Base-by-base conservation (phyloP, 1,284 basidiomycete species). In the Microbotryum intermedium region DNA sequence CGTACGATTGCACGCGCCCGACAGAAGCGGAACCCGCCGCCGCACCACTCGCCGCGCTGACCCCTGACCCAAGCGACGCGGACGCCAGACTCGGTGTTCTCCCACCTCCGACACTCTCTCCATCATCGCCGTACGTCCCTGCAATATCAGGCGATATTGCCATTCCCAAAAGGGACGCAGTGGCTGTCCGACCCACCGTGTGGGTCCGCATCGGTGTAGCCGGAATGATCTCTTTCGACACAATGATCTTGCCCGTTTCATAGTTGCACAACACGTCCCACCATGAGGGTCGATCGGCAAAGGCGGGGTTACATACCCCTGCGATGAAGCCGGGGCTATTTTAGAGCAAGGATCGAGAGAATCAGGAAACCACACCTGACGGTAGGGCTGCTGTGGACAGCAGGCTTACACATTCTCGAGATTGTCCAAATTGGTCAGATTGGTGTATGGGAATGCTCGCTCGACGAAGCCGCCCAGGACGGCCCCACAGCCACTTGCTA, bases 211-310 rank as follows among this genome's bases (percentile, higher is more conserved):
- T 39, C 34, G 34, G 34, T 39, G 68, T 8, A 1, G 73, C 71
- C 61, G 70, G 64, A 43, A 82, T 81, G 51, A 93, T 89, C 68
- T 91, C 87, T 73, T 87, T 92, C 47, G 87, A 84, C 2, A 97
- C 84, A 3, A 85, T 86, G 62, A 97, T 86, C 54, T 84, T 84
- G 6, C 89, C 89, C 0, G 84, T 84, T 57, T 90, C 86, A 61
- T 95, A 84, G 72, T 97, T 90, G 74, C 90, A 88, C 44, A 97
- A 78, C 2, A 98, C 79, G 74, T 98, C 93, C 94, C 94, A 98
- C 29, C 75, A 75, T 20, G 82, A 80, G 1, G 84, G 83, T 0
- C 87, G 82, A 9, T 87, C 81, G 70, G 93, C 90, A 73, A 97
- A 97, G 34, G 94, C 90, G 1, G 93, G 93, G 72, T 98, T 97